A percentile compares a stretch with the other conserved stretches of the same genome.
Conservation (phyloP, 768 basidiomycete genomes). For the Pleurotus giganteus region DNA sequence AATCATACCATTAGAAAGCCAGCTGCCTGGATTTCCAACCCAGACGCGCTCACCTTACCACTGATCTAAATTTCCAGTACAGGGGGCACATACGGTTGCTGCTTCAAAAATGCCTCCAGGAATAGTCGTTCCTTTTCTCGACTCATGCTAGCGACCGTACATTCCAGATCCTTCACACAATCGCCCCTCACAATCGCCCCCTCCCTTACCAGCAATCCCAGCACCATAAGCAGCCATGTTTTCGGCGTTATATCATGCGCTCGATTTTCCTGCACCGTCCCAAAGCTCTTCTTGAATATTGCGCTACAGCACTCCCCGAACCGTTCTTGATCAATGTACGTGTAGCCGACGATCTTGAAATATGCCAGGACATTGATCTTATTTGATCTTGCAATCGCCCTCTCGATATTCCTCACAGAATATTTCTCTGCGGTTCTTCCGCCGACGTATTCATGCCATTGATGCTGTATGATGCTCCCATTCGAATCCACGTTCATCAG, state of each 20-base stretch:
- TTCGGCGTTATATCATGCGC: constrained; percentile 8
- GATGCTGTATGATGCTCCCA: constrained; percentile 5
- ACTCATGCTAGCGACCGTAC: not conserved
- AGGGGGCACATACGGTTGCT: constrained; percentile 5
- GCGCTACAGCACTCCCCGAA: constrained; percentile 3
- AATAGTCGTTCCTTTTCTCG: constrained; percentile 7
- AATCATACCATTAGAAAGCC: not conserved
- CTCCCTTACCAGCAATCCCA: not conserved
- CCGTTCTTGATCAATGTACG: not conserved
- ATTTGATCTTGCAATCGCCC: not conserved
- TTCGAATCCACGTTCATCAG: constrained; percentile 4
- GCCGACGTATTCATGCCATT: constrained; percentile 8
- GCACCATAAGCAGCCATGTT: constrained; percentile 6
- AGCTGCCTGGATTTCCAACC: not conserved
- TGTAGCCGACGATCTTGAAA: constrained; percentile 6
- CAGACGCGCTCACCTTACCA: constrained; percentile 2
- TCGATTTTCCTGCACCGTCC: constrained; percentile 7
- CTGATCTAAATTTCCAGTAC: constrained; percentile 4
- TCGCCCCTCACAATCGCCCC: constrained; percentile 5
- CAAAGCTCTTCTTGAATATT: constrained; percentile 6
- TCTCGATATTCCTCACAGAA: constrained; percentile 3
- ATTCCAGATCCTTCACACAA: constrained; percentile 4
- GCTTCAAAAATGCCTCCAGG: constrained; percentile 8
- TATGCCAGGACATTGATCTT: constrained; percentile 5
- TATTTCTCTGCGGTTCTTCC: constrained; percentile 11